These are phyloP conservation scores for Potentilla sterilis DNA, from an alignment of 306 rosid genomes.

Conservation along the genomic window DNA sequence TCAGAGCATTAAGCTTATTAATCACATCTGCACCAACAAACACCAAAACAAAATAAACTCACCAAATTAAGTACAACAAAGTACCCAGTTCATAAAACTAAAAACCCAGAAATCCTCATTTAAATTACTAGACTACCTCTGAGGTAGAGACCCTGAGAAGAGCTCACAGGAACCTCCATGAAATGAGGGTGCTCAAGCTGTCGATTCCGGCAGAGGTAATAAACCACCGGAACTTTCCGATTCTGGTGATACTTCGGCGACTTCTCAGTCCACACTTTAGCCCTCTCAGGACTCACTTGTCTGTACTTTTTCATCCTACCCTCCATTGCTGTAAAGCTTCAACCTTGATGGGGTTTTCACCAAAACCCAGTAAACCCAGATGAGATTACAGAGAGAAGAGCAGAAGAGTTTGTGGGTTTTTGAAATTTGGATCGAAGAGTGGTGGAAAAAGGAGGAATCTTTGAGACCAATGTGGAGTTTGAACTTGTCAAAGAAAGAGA, in stretches of 20 bases:
- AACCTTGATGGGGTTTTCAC: not conserved
- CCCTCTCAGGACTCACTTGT: slow-evolving; percentile 85
- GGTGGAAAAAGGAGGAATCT: slow-evolving; percentile 3
- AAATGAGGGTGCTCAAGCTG: slow-evolving; percentile 96
- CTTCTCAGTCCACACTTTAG: slow-evolving; percentile 92
- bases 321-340: slow-evolving; percentile 59
- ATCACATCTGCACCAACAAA: slow-evolving; percentile 65
- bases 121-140: slow-evolving; percentile 49
- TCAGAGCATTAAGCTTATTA: slow-evolving; percentile 60
- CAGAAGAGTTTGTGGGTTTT: not conserved
- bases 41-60: not conserved
- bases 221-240: slow-evolving; percentile 78
- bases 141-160: slow-evolving; percentile 65
- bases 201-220: slow-evolving; percentile 80
- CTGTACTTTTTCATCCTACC: slow-evolving; percentile 63
- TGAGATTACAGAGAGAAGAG: not conserved
- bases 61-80: not conserved
- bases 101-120: not conserved
- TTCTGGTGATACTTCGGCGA: slow-evolving; percentile 73
- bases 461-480: slow-evolving; percentile 8
- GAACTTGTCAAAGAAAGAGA: slow-evolving; percentile 16
- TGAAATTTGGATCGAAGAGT: slow-evolving; percentile 33
- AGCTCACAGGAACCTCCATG: slow-evolving; percentile 80
- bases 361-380: not conserved
- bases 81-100: not conserved